phyloP scores from a whole-genome alignment of 805 yeast species.

The Cyberlindnera misumaiensis region DNA sequence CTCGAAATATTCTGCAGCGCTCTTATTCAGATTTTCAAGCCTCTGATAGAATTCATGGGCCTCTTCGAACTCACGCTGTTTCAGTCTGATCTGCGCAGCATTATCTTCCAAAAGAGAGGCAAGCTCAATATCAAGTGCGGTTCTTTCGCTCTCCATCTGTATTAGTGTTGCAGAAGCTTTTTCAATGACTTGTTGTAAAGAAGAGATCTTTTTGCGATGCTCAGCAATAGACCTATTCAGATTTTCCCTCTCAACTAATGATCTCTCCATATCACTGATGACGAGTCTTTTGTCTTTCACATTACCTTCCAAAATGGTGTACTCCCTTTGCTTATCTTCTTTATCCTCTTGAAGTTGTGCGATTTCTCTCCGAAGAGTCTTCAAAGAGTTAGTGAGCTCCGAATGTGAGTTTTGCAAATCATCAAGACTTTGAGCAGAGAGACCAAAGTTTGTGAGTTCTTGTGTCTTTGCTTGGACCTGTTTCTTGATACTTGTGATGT shows the following conservation, averaged over 20 bases:
- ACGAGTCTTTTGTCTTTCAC: conserved; percentile 46
- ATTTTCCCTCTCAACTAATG: conserved; percentile 40
- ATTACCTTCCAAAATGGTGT: conserved; percentile 38
- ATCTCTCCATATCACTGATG: conserved; percentile 47
- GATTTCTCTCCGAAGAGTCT: conserved; percentile 30
- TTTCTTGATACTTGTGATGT: conserved; percentile 21
- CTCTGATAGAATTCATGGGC: not conserved
- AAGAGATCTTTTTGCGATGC: conserved; percentile 24
- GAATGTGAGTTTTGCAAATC: conserved; percentile 41
- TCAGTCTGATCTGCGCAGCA: not conserved
- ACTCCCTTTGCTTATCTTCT: conserved; percentile 37
- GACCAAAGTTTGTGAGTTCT: conserved; percentile 34
- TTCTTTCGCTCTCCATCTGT: conserved; percentile 7
- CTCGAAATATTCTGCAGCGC: not conserved
- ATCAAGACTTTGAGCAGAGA: conserved; percentile 30
- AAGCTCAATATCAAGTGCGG: conserved; percentile 14
- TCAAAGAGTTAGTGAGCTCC: conserved; percentile 33
- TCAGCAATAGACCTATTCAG: conserved; percentile 33
- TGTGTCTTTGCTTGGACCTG: conserved; percentile 26
- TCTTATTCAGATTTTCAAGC: not conserved
- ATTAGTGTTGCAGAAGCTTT: conserved; percentile 19
- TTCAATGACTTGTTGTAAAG: conserved; percentile 12
- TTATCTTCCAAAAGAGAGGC: not conserved
- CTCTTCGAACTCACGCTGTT: not conserved
- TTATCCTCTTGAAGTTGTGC: conserved; percentile 32